These are phyloP conservation scores for Saraca asoca DNA, from an alignment of 331 rosid genomes.

Conservation along the genomic window DNA sequence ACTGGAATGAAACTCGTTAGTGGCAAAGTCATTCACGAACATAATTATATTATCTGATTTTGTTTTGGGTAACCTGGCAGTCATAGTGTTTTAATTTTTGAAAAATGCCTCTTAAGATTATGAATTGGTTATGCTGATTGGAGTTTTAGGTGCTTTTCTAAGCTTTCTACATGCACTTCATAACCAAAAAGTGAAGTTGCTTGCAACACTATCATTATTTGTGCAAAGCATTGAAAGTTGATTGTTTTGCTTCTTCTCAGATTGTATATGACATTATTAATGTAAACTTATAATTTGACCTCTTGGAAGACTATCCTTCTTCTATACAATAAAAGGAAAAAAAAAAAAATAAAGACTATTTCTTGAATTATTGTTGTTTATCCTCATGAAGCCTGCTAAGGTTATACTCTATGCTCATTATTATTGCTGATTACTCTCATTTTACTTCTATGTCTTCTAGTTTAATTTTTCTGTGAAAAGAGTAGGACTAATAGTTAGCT, in stretches of 20 bases:
- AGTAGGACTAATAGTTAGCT: slow-evolving; percentile 22
- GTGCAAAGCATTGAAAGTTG: not conserved
- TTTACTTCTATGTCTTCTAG: slow-evolving; percentile 5
- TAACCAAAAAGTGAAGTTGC: not conserved
- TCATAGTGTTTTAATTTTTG: slow-evolving; percentile 4
- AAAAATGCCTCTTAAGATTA: slow-evolving; percentile 19
- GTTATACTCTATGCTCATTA: slow-evolving; percentile 12
- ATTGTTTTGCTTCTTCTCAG: slow-evolving; percentile 17
- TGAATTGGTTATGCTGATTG: slow-evolving; percentile 22
- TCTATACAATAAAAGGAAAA: not conserved
- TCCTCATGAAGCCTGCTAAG: slow-evolving; percentile 12
- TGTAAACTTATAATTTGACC: slow-evolving; percentile 17
- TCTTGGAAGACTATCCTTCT: slow-evolving; percentile 9
- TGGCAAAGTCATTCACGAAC: slow-evolving; percentile 25
- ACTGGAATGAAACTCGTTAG: slow-evolving; percentile 1
- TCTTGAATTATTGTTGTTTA: slow-evolving; percentile 19
- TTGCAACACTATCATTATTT: slow-evolving; percentile 2
- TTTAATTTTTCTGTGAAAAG: slow-evolving; percentile 25
- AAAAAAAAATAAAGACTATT: slow-evolving; percentile 2
- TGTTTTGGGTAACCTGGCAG: not conserved
- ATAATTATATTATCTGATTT: not conserved
- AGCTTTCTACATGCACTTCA: slow-evolving; percentile 1
- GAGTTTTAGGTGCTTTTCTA: slow-evolving; percentile 26
- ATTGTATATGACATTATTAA: slow-evolving; percentile 12
- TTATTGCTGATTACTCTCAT: slow-evolving; percentile 18